Evolutionary conservation across 2,329 filamentous ascomycete species (phyloP).

Genomic region (Microcera coccophila): DNA sequence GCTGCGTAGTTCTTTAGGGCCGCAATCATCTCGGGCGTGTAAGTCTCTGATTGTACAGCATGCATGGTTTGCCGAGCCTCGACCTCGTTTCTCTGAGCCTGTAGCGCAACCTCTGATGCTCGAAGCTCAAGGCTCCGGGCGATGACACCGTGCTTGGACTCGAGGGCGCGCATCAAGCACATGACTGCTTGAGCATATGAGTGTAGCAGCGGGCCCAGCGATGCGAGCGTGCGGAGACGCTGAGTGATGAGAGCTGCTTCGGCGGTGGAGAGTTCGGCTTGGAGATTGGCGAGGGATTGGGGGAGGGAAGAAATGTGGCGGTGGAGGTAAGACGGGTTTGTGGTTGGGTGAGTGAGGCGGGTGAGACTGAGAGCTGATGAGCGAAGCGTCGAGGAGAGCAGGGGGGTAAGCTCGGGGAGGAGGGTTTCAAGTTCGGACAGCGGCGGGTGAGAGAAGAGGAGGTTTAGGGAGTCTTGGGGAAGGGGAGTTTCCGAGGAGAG

Average conservation of each 20-base stretch:
- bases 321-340: slow-evolving; percentile 56
- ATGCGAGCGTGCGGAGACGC: slow-evolving; percentile 38
- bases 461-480: slow-evolving; percentile 32
- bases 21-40: slow-evolving; percentile 40
- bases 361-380: slow-evolving; percentile 46
- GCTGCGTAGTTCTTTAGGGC: slow-evolving; percentile 46
- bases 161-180: slow-evolving; percentile 47
- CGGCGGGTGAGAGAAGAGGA: slow-evolving; percentile 49
- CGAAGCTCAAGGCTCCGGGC: slow-evolving; percentile 50
- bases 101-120: slow-evolving; percentile 42
- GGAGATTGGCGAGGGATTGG: slow-evolving; percentile 36
- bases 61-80: slow-evolving; percentile 36
- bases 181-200: slow-evolving; percentile 38
- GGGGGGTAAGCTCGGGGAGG: slow-evolving; percentile 44
- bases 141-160: slow-evolving; percentile 52
- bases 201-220: slow-evolving; percentile 38
- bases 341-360: slow-evolving; percentile 46
- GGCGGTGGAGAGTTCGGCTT: slow-evolving; percentile 27
- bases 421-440: slow-evolving; percentile 45
- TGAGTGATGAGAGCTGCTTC: slow-evolving; percentile 33
- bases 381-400: slow-evolving; percentile 50
- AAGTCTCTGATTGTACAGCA: slow-evolving; percentile 38
- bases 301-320: slow-evolving; percentile 51
- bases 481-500: slow-evolving; percentile 37
- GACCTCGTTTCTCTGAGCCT: slow-evolving; percentile 40